Evolutionary conservation across 441 rosid genomes (phyloP), one percentile per base, ranked within the genome.

Genomic region (Dalechampia spathulata): DNA sequence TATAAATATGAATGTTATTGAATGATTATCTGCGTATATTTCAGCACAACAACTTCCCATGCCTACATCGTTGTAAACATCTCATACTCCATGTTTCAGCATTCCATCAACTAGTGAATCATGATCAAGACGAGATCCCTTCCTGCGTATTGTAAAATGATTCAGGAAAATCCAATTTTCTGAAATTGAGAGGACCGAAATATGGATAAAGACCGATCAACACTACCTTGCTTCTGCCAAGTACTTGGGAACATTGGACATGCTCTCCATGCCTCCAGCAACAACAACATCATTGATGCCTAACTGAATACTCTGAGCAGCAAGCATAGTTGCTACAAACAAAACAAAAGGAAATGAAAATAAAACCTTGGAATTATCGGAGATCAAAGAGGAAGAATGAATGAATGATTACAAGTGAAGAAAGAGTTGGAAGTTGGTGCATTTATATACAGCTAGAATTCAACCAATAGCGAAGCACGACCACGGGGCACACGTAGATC

Each of bases 21-120:
- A 47, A 71, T 78, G 80, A 58, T 77, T 72, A 38, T 93, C 97
- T 26, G 99, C 93, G 59, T 97, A 93, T 46, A 90, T 56, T 75
- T 93, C 97, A 50, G 93, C 99, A 73, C 97, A 89, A n/a, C n/a
- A n/a, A 57, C 62, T 83, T 70, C 99, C 99, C 99, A 93, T 93
- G 43, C 89, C 96, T 76, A 76, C 80, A 66, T 90, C 91, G 34
- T 81, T 85, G 57, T 87, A 90, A 37, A 90, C 95, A 81, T 93
- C 99, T 97, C 99, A 93, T 49, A 93, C 64, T 40, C 99, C 99
- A 75, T 93, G 97, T 69, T 93, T 90, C 44, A 93, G 52, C 99
- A 93, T 83, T 65, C 97, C 99, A 72, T 93, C 99, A 15, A 93
- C 87, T 49, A 93, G 69, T 43, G 93, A 66, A 76, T 93, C 99